These are phyloP conservation scores for Phanerochaete sordida DNA, from an alignment of 768 basidiomycete species.

Conservation along the genomic window DNA sequence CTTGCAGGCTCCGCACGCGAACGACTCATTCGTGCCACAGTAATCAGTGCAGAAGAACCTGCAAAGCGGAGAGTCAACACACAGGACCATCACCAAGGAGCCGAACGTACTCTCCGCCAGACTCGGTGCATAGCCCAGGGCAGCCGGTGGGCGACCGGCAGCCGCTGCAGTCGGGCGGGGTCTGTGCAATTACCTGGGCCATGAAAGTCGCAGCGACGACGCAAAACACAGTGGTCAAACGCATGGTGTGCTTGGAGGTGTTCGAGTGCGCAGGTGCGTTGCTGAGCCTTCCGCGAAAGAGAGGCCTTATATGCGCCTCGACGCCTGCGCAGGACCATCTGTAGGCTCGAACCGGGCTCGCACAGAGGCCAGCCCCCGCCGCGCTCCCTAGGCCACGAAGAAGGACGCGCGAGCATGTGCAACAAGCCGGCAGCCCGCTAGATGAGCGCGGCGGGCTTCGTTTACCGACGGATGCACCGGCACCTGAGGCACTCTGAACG, in stretches of 20 bases:
- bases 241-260: not conserved
- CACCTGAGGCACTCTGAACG: too few relatives aligned
- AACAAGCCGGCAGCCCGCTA: not conserved
- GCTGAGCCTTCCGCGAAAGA: not conserved
- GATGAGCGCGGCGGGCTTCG: not conserved
- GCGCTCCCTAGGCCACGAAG: too few relatives aligned
- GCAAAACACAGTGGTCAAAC: not conserved
- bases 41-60: not conserved
- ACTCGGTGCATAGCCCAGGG: not conserved
- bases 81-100: not conserved
- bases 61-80: not conserved
- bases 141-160: constrained; percentile 5
- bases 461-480: not conserved
- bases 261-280: not conserved
- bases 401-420: not conserved
- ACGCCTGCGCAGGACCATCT: not conserved
- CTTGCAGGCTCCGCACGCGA: not conserved
- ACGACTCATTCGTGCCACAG: not conserved
- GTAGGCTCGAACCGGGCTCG: not conserved
- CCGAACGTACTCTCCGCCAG: not conserved
- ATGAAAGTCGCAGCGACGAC: not conserved
- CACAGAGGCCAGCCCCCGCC: not conserved
- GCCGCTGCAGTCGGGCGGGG: not conserved
- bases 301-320: not conserved
- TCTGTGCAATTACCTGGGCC: not conserved